A percentile compares a stretch with the other conserved stretches of the same genome.
phyloP scores from a whole-genome alignment of 257 asterid species.

The Nicotiana attenuata region DNA sequence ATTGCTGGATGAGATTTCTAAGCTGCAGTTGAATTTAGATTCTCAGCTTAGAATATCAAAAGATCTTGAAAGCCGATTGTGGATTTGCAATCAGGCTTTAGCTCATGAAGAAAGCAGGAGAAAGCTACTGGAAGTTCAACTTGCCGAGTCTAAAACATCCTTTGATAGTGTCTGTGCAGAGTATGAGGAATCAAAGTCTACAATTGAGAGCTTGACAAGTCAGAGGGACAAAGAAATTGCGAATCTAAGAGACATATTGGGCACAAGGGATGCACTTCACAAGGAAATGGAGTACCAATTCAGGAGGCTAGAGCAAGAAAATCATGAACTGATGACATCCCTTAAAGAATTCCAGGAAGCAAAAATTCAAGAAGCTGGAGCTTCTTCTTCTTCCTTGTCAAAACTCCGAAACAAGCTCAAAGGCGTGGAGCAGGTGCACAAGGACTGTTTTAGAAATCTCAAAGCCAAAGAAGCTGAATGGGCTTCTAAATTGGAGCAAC shows the following conservation, averaged over 20 bases:
- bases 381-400: slow-evolving; percentile 53
- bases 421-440: slow-evolving; percentile 56
- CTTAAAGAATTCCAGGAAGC: slow-evolving; percentile 73
- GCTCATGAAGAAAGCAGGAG: slow-evolving; percentile 81
- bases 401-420: slow-evolving; percentile 68
- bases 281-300: slow-evolving; percentile 86
- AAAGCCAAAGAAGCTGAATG: slow-evolving; percentile 68
- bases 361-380: slow-evolving; percentile 59
- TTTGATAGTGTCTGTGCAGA: slow-evolving; percentile 57
- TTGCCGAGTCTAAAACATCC: slow-evolving; percentile 45
- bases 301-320: slow-evolving; percentile 67
- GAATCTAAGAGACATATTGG: slow-evolving; percentile 51
- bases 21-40: slow-evolving; percentile 49
- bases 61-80: slow-evolving; percentile 53
- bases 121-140: slow-evolving; percentile 52
- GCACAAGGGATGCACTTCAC: slow-evolving; percentile 53
- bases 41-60: slow-evolving; percentile 67
- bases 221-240: slow-evolving; percentile 76
- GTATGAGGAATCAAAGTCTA: slow-evolving; percentile 58
- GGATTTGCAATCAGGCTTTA: slow-evolving; percentile 74
- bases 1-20: slow-evolving; percentile 57
- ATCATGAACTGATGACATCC: slow-evolving; percentile 47
- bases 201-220: slow-evolving; percentile 41
- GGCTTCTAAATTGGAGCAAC: slow-evolving; percentile 44
- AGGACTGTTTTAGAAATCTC: slow-evolving; percentile 46